phyloP scores from a whole-genome alignment of 148 eudicot genomes.

The Vaccinium corymbosum region DNA sequence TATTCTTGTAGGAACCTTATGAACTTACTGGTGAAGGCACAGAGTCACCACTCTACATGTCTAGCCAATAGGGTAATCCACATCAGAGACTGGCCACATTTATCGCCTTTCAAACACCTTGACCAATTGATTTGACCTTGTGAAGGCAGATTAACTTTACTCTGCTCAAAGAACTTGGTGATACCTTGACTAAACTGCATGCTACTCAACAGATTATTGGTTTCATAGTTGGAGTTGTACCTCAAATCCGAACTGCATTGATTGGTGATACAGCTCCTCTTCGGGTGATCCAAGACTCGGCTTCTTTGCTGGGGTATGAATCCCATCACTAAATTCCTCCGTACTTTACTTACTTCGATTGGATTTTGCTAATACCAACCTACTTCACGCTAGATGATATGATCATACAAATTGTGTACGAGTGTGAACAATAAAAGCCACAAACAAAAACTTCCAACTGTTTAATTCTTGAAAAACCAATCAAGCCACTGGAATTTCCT shows the following conservation, averaged over 20 bases:
- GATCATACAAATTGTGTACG: too few relatives aligned
- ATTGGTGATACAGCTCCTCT: constrained; percentile 74
- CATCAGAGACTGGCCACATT: background rate
- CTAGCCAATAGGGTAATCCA: background rate
- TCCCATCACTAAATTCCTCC: background rate
- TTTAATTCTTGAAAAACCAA: background rate
- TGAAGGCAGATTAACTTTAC: background rate
- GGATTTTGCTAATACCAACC: background rate
- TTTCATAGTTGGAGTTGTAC: constrained; percentile 61
- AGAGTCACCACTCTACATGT: background rate
- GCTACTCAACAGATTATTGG: constrained; percentile 51
- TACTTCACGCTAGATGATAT: background rate
- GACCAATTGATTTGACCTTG: background rate
- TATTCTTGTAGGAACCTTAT: background rate
- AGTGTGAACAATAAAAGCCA: background rate
- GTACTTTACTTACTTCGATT: background rate
- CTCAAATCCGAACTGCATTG: constrained; percentile 35
- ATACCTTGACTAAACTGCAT: constrained; percentile 9
- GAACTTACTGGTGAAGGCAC: background rate
- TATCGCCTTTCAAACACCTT: background rate
- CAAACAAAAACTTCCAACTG: background rate
- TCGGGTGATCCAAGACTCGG: constrained; percentile 65
- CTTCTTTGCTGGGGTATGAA: constrained; percentile 56
- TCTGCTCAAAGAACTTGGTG: background rate
- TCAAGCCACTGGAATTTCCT: background rate